Conservation (phyloP, 257 asterid species). For the Thymus mandschuricus region DNA sequence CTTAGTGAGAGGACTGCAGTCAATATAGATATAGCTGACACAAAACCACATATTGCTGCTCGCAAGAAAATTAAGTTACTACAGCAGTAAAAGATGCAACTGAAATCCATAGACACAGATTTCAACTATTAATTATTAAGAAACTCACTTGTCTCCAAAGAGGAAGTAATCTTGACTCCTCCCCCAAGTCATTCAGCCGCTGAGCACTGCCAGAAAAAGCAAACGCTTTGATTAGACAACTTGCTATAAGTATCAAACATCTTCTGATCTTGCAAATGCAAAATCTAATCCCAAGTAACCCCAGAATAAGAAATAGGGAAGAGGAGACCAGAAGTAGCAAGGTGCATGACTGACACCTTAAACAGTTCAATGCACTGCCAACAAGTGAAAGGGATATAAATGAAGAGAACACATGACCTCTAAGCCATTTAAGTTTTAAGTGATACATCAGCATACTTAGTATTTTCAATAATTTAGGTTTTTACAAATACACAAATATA, state of each 20-base stretch:
- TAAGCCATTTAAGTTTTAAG: neutral
- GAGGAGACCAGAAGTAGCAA: neutral
- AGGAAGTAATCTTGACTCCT: conserved; percentile 92
- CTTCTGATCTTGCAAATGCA: conserved; percentile 17
- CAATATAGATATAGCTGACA: conserved; percentile 16
- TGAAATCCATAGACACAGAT: conserved; percentile 19
- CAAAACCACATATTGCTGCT: conserved; percentile 16
- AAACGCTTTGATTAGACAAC: conserved; percentile 19
- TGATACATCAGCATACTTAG: neutral
- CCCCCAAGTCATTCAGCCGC: conserved; percentile 87
- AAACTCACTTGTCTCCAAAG: conserved; percentile 98
- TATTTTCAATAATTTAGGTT: neutral
- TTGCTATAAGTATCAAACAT: conserved; percentile 29
- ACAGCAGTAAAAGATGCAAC: conserved; percentile 24
- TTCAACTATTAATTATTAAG: conserved; percentile 9
- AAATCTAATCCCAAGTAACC: conserved; percentile 17
- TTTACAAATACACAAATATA: neutral
- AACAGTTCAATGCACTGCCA: neutral
- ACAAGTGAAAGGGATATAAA: neutral
- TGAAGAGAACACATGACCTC: neutral
- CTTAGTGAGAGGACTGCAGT: conserved; percentile 7
- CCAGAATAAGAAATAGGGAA: conserved; percentile 18
- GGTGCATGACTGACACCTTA: conserved; percentile 13
- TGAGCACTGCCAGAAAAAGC: conserved; percentile 69
- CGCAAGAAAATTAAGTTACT: conserved; percentile 16